Percentiles rank a stretch among this genome's conserved stretches.
Evolutionary conservation across 2,329 filamentous ascomycete species (phyloP).

Genomic region (Scleromitrula shiraiana): DNA sequence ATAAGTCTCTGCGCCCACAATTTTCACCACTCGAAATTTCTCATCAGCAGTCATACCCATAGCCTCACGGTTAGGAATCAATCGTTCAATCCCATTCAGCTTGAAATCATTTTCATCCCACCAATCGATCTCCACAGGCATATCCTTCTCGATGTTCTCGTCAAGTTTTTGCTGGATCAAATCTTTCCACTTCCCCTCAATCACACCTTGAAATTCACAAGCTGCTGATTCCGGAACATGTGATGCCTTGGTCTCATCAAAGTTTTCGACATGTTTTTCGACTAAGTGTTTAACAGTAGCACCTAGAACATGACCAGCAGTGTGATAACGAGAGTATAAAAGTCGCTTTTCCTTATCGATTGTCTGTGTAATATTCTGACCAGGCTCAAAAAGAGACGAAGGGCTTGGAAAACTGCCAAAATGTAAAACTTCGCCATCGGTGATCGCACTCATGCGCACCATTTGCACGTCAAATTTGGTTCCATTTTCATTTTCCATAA

Average conservation of each 20-base stretch:
- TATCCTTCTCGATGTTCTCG: constrained; percentile 45
- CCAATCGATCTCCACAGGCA: constrained; percentile 57
- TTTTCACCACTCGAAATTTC: constrained; percentile 56
- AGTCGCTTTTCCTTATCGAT: constrained; percentile 54
- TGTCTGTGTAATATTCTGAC: constrained; percentile 42
- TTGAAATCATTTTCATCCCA: constrained; percentile 58
- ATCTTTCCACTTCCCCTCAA: constrained; percentile 55
- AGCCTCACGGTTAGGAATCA: constrained; percentile 42
- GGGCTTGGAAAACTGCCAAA: constrained; percentile 46
- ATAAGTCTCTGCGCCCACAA: constrained; percentile 61
- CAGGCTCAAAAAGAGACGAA: constrained; percentile 31
- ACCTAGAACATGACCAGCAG: constrained; percentile 65
- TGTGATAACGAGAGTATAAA: constrained; percentile 62
- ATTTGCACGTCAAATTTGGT: constrained; percentile 43
- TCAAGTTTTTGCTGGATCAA: constrained; percentile 54
- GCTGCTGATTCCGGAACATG: constrained; percentile 62
- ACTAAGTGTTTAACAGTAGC: constrained; percentile 52
- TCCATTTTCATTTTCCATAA: constrained; percentile 34
- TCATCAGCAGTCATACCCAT: constrained; percentile 38
- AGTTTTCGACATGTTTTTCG: constrained; percentile 38
- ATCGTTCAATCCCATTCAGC: constrained; percentile 43
- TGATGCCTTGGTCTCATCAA: constrained; percentile 64
- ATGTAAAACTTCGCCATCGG: constrained; percentile 53
- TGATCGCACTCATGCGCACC: constrained; percentile 45
- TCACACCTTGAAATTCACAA: constrained; percentile 60